phyloP scores from a whole-genome alignment of 1,284 basidiomycete genomes.

The Malassezia brasiliensis region DNA sequence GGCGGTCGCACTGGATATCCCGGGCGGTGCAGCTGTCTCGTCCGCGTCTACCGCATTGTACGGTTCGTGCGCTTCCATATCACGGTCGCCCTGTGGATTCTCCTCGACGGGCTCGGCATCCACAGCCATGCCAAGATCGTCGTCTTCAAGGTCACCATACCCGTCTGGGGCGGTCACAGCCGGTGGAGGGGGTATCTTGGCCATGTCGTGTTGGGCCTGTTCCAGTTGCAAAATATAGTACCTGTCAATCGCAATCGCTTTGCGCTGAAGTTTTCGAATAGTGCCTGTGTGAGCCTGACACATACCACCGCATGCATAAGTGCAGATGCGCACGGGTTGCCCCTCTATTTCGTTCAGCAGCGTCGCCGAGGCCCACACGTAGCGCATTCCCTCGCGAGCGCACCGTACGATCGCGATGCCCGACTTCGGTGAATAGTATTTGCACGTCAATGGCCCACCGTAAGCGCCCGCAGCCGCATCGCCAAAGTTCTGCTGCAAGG shows the following conservation, averaged over 20 bases:
- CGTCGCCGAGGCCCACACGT: conserved; percentile 16
- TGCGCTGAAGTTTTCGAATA: conserved; percentile 14
- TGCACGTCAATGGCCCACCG: conserved; percentile 14
- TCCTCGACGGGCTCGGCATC: neutral
- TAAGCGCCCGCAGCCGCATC: conserved; percentile 9
- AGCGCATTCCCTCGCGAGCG: conserved; percentile 11
- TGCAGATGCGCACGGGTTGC: conserved; percentile 5
- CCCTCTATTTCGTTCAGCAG: conserved; percentile 10
- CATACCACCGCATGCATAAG: conserved; percentile 10
- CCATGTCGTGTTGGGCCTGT: neutral
- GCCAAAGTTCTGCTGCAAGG: conserved; percentile 15
- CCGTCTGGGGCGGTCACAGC: too few species aligned
- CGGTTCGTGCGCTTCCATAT: too few species aligned
- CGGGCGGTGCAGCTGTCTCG: too few species aligned
- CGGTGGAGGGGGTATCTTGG: neutral
- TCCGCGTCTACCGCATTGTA: too few species aligned
- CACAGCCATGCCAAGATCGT: conserved; percentile 1
- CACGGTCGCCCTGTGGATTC: too few species aligned
- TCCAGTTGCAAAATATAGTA: conserved; percentile 13
- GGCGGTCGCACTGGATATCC: neutral
- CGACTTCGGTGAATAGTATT: conserved; percentile 14
- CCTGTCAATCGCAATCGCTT: conserved; percentile 12
- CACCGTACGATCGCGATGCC: conserved; percentile 13
- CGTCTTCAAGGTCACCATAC: neutral
- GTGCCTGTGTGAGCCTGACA: conserved; percentile 2